A percentile compares a stretch with the other conserved stretches of the same genome.
These are phyloP conservation scores for Colletotrichum sp. DNA, from an alignment of 2,329 filamentous ascomycete species.

Conservation along the genomic window DNA sequence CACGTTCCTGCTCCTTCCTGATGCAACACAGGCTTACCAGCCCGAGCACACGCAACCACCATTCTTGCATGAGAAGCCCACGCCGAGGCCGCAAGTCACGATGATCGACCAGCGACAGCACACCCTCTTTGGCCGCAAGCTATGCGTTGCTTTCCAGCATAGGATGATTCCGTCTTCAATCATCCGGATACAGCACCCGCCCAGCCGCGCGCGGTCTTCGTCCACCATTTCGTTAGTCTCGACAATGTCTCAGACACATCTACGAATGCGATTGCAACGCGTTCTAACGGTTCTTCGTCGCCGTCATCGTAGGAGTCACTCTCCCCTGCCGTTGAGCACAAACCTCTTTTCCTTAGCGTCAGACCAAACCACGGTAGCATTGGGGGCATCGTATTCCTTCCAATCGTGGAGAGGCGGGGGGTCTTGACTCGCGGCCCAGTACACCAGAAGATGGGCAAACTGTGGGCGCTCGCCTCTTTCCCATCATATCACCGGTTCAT, in stretches of 20 bases:
- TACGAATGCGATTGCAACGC: neutral
- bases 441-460: neutral
- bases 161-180: neutral
- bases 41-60: neutral
- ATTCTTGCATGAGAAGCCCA: neutral
- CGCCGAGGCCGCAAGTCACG: neutral
- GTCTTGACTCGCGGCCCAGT: slow-evolving; percentile 9
- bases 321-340: slow-evolving; percentile 8
- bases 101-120: neutral
- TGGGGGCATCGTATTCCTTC: slow-evolving; percentile 3
- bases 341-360: neutral
- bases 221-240: neutral
- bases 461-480: neutral
- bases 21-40: neutral
- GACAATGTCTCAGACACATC: neutral
- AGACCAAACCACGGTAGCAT: slow-evolving; percentile 1
- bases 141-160: neutral
- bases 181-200: neutral
- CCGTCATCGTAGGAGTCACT: neutral
- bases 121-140: neutral
- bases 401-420: slow-evolving; percentile 15
- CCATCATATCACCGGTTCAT: neutral
- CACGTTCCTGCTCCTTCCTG: neutral
- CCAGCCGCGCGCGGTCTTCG: neutral
- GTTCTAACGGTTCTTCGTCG: neutral